Evolutionary conservation across 108 stramenopile species (phyloP).

Genomic region (Skeletonema menzelii): DNA sequence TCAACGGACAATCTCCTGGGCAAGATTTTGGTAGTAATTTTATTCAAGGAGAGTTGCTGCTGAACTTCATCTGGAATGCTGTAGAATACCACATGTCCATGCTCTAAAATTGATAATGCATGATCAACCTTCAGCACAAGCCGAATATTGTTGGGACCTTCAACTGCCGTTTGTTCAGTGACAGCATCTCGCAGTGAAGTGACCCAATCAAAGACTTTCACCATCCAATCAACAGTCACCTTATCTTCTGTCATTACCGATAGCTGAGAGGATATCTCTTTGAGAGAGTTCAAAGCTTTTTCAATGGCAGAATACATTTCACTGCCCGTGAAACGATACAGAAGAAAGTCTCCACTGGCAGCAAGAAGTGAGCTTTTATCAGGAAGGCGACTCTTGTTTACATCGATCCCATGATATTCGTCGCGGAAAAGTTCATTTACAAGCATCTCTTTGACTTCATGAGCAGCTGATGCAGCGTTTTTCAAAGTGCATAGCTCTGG

Average conservation of each 20-base stretch:
- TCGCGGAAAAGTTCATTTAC: constrained; percentile 49
- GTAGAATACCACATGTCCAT: constrained; percentile 56
- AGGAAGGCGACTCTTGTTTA: constrained; percentile 63
- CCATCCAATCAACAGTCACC: constrained; percentile 74
- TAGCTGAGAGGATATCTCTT: constrained; percentile 46
- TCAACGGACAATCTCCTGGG: constrained; percentile 53
- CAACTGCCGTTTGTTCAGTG: constrained; percentile 21
- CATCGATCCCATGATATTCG: constrained; percentile 56
- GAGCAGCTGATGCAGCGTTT: constrained; percentile 41
- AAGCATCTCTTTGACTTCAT: constrained; percentile 51
- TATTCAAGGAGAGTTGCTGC: constrained; percentile 49
- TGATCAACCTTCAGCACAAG: constrained; percentile 25
- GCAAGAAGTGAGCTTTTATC: constrained; percentile 61
- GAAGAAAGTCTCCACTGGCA: constrained; percentile 60
- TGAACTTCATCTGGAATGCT: constrained; percentile 61
- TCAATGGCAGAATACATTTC: constrained; percentile 53
- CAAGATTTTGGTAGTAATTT: constrained; percentile 49
- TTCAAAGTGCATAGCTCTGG: constrained; percentile 54
- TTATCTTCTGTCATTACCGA: constrained; percentile 68
- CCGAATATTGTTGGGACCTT: constrained; percentile 7
- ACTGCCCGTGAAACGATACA: constrained; percentile 67
- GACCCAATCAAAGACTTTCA: constrained; percentile 66
- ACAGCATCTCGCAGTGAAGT: constrained; percentile 47
- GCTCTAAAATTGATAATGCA: constrained; percentile 42
- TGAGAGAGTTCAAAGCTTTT: constrained; percentile 40